Percentiles rank a stretch among this genome's conserved stretches.
Evolutionary conservation across 176 grass and related monocot genomes (phyloP).

Genomic region (Cocos nucifera): DNA sequence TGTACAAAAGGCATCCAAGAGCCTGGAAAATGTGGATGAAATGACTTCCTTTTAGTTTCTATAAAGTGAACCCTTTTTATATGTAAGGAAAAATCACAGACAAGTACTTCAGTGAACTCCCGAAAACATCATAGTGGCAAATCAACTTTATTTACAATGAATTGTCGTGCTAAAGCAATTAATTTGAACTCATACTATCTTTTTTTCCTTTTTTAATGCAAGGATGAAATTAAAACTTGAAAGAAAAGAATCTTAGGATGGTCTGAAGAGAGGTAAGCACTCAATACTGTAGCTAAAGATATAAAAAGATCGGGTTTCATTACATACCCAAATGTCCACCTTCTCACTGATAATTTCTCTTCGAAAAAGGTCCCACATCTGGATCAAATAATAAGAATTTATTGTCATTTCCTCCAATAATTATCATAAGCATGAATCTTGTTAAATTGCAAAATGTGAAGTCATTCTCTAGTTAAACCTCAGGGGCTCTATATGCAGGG

Average conservation of each 20-base stretch:
- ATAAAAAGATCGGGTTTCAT: neutral
- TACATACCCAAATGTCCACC: conserved; percentile 73
- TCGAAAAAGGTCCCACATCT: conserved; percentile 97
- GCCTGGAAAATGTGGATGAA: conserved; percentile 36
- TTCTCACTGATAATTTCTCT: conserved; percentile 85
- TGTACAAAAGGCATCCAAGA: conserved; percentile 76
- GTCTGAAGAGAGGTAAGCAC: too few relatives aligned
- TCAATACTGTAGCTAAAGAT: too few relatives aligned
- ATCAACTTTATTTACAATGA: too few relatives aligned
- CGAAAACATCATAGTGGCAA: too few relatives aligned
- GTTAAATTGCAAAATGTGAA: too few relatives aligned
- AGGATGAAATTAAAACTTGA: too few relatives aligned
- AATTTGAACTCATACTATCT: too few relatives aligned
- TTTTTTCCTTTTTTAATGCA: too few relatives aligned
- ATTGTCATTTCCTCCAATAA: too few relatives aligned
- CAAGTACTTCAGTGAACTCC: neutral
- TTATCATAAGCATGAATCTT: too few relatives aligned
- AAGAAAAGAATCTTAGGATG: too few relatives aligned
- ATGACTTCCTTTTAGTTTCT: neutral
- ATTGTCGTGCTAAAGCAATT: too few relatives aligned
- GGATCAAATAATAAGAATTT: conserved; percentile 4
- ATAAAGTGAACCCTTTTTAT: neutral
- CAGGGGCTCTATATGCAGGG: conserved; percentile 77
- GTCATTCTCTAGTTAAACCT: conserved; percentile 33
- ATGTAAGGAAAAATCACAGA: neutral